Evolutionary conservation across 768 basidiomycete species (phyloP).

Genomic region (Boletus insuetus): DNA sequence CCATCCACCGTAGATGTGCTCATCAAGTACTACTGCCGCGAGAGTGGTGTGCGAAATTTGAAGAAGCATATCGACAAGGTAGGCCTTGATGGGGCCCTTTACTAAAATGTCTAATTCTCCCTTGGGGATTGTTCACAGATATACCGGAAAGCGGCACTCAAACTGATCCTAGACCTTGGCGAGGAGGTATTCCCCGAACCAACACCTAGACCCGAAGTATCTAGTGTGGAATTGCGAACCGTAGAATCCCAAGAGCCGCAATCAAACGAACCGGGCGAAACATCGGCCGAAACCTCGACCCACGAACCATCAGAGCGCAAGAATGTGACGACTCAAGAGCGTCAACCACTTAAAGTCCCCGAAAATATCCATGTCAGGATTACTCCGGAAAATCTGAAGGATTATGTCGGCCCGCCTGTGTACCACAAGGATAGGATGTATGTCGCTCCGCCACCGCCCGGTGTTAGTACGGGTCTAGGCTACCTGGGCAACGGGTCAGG

Average conservation of each 20-base stretch:
- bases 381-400: slow-evolving; percentile 84
- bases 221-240: slow-evolving; percentile 29
- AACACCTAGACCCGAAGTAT: slow-evolving; percentile 14
- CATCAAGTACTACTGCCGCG: slow-evolving; percentile 96
- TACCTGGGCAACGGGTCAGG: slow-evolving; percentile 97
- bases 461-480: slow-evolving; percentile 92
- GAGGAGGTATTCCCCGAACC: slow-evolving; percentile 84
- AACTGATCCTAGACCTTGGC: slow-evolving; percentile 86
- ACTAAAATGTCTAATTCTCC: not conserved
- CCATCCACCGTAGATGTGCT: slow-evolving; percentile 76
- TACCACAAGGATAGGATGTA: slow-evolving; percentile 97
- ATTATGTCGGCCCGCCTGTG: slow-evolving; percentile 93
- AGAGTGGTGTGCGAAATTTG: slow-evolving; percentile 93
- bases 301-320: slow-evolving; percentile 38
- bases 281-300: slow-evolving; percentile 13
- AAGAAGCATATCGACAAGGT: slow-evolving; percentile 99
- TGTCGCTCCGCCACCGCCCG: slow-evolving; percentile 72
- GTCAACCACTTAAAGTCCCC: slow-evolving; percentile 81
- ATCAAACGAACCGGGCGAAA: slow-evolving; percentile 35
- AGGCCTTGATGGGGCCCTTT: not conserved
- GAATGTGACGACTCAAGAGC: slow-evolving; percentile 70
- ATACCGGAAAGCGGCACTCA: slow-evolving; percentile 93
- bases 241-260: slow-evolving; percentile 54
- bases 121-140: slow-evolving; percentile 50
- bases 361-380: slow-evolving; percentile 75